Percentiles rank a stretch among this genome's conserved stretches.
Evolutionary conservation across 176 grass and related monocot genomes (phyloP).

Genomic region (Bothriochloa decipiens): DNA sequence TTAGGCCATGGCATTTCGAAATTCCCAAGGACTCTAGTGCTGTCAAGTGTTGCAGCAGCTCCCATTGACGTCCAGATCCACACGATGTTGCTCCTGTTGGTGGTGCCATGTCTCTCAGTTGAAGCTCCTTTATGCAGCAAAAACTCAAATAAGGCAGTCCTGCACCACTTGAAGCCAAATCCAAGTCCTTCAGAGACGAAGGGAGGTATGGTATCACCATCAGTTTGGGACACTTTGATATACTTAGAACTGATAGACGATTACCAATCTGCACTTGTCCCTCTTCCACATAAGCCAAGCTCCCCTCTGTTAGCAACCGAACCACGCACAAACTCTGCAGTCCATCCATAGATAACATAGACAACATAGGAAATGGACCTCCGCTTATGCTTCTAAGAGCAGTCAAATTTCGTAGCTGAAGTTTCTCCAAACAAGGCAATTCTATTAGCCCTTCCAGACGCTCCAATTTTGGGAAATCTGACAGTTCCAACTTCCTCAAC

Average conservation of each 20-base stretch:
- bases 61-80: background rate
- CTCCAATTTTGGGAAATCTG: background rate
- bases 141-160: background rate
- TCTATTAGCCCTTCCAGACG: background rate
- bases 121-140: background rate
- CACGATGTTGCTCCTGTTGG: background rate
- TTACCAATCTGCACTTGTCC: background rate
- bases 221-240: background rate
- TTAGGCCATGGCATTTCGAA: background rate
- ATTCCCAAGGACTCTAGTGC: background rate
- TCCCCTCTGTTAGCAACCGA: background rate
- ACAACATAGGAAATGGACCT: background rate
- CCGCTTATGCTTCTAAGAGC: background rate
- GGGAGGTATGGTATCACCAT: background rate
- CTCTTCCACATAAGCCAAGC: background rate
- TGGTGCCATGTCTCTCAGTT: background rate
- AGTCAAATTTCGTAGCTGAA: background rate
- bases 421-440: background rate
- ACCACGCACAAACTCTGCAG: background rate
- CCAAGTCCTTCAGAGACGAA: fast-evolving
- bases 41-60: background rate
- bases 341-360: background rate
- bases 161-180: background rate
- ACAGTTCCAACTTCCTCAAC: background rate
- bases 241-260: too few relatives aligned